Percentiles rank a stretch among this genome's conserved stretches.
These are phyloP conservation scores for Coemansia sp. DNA, from an alignment of 192 early-diverging fungal genomes.

Conservation along the genomic window DNA sequence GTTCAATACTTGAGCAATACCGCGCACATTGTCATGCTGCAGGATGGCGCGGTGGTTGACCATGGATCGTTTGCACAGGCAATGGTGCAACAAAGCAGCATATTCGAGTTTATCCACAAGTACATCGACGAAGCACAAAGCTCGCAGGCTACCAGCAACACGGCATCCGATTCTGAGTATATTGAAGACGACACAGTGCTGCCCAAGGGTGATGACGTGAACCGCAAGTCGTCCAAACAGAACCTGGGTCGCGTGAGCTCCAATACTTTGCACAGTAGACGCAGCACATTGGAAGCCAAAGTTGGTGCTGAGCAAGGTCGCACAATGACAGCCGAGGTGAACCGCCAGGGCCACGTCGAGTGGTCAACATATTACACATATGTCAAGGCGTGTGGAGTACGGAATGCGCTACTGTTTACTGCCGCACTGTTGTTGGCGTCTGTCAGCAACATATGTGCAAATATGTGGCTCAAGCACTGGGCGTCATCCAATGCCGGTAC, in stretches of 20 bases:
- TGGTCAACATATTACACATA: background rate
- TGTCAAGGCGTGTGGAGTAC: background rate
- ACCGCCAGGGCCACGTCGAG: background rate
- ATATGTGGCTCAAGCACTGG: constrained; percentile 13
- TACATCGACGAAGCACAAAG: background rate
- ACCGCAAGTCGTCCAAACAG: background rate
- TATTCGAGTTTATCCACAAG: constrained; percentile 4
- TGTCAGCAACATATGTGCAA: background rate
- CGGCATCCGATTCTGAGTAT: background rate
- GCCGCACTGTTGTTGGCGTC: background rate
- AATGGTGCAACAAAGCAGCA: background rate
- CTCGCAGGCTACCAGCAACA: too few species aligned
- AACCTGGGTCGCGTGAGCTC: background rate
- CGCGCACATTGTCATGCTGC: constrained; percentile 52
- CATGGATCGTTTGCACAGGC: background rate
- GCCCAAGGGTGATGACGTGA: background rate
- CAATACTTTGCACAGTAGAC: background rate
- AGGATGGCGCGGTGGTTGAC: constrained; percentile 8
- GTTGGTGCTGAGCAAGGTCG: background rate
- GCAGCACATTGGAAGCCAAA: background rate
- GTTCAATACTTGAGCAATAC: constrained; percentile 51
- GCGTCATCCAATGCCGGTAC: background rate
- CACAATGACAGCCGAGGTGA: background rate
- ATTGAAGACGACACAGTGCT: background rate
- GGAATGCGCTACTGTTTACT: background rate